These are phyloP conservation scores for Zangia roseola DNA, from an alignment of 768 basidiomycete species.

Conservation along the genomic window DNA sequence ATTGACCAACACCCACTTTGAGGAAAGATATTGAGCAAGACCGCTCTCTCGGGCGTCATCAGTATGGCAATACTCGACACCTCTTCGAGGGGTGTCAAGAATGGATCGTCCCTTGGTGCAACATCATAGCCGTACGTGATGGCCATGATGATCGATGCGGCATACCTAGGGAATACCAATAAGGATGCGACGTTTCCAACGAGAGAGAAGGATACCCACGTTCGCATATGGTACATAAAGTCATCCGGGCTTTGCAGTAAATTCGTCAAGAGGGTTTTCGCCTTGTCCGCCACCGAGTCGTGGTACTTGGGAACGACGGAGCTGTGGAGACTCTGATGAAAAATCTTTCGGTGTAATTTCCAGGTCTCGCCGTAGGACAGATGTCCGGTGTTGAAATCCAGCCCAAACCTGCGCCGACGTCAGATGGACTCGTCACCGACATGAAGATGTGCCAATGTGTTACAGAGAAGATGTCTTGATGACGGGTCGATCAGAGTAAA, in stretches of 20 bases:
- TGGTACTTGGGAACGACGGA: conserved; percentile 12
- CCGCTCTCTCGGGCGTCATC: conserved; percentile 21
- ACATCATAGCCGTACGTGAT: conserved; percentile 21
- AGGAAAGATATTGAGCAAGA: conserved; percentile 20
- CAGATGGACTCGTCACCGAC: background rate
- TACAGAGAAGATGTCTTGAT: conserved; percentile 8
- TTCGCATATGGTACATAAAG: conserved; percentile 13
- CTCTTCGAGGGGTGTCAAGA: conserved; percentile 15
- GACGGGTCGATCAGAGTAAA: conserved; percentile 36
- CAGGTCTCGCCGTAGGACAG: conserved; percentile 18
- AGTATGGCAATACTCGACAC: conserved; percentile 3
- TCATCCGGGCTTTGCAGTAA: conserved; percentile 15
- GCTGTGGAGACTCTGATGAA: conserved; percentile 12
- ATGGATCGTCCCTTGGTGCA: conserved; percentile 16
- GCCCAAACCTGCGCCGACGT: conserved; percentile 18
- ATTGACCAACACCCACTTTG: conserved; percentile 12
- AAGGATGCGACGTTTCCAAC: background rate
- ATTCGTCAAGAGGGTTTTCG: conserved; percentile 4
- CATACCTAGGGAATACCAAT: conserved; percentile 9
- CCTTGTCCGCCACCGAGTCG: conserved; percentile 6
- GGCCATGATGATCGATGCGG: conserved; percentile 21
- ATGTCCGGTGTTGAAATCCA: conserved; percentile 24
- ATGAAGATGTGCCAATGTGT: background rate
- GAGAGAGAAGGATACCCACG: conserved; percentile 16
- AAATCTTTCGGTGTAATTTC: conserved; percentile 18